Evolutionary conservation across 352 stramenopile species (phyloP), one percentile per base, ranked within the genome.

Genomic region (Globisporangium perplexum): DNA sequence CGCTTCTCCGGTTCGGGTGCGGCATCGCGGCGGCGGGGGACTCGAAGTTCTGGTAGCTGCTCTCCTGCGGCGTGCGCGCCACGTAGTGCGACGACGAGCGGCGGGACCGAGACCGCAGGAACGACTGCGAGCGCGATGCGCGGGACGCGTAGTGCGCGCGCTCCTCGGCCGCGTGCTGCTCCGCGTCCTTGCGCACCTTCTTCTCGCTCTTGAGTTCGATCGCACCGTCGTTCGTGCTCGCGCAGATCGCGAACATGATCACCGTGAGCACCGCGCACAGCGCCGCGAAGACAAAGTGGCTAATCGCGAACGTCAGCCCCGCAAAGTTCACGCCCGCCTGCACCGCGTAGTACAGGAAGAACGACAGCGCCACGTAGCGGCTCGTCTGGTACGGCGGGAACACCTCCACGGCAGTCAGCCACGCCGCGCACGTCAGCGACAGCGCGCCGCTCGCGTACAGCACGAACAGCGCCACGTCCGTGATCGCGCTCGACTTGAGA

Each of bases 181-280:
- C 76, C 7, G 71, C 69, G 2, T 85, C 63, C 49, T 83, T 86
- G 44, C 75, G 75, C 65, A 68, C 68, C 60, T 79, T 88, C 74
- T 94, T 92, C 62, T 94, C 83, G 39, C 65, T 68, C 73, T 94
- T 94, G 62, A 91, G 78, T 65, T 91, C 66, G 54, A 94, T 94
- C 33, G 84, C 84, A 46, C 84, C 84, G 48, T 79, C 65, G 58
- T 90, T 88, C 52, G 83, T 83, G 46, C 84, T 94, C 42, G 84
- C 84, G 46, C 77, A 90, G 45, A 89, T 64, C 7, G 68, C 59
- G 54, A 95, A 92, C 72, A 95, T 86, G 46, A 79, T 59, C 45
- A 87, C 63, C 36, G 84, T 95, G 43, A 93, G 63, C 35, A 88
- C 18, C 17, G 76, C 47, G 50, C 82, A 91, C 12, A 93, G 53